Conservation (phyloP, 2,329 filamentous ascomycete species). For the Aspergillus proliferans region DNA sequence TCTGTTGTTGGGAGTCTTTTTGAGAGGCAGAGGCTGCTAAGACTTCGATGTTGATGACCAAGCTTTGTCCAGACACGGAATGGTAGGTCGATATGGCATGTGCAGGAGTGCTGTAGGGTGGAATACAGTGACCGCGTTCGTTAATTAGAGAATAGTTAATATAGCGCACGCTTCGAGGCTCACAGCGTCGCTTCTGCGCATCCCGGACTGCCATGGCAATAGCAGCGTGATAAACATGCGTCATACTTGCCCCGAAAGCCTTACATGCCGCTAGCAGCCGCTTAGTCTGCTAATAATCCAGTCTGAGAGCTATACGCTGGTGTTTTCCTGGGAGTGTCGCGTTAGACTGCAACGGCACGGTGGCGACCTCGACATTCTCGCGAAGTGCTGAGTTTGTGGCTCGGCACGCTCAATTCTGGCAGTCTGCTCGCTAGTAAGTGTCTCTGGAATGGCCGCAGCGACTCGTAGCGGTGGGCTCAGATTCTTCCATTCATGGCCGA, state of each 20-base stretch:
- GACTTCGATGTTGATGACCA: slow-evolving; percentile 15
- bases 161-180: slow-evolving; percentile 15
- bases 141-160: slow-evolving; percentile 20
- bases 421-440: slow-evolving; percentile 6
- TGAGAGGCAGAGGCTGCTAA: background rate
- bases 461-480: slow-evolving; percentile 18
- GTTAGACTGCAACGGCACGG: slow-evolving; percentile 10
- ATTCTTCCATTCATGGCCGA: slow-evolving; percentile 14
- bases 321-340: slow-evolving; percentile 12
- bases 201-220: slow-evolving; percentile 15
- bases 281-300: slow-evolving; percentile 8
- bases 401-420: slow-evolving; percentile 4
- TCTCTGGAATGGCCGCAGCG: slow-evolving; percentile 12
- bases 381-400: slow-evolving; percentile 9
- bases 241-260: slow-evolving; percentile 10
- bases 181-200: slow-evolving; percentile 5
- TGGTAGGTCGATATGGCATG: slow-evolving; percentile 19
- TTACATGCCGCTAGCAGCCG: slow-evolving; percentile 11
- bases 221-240: slow-evolving; percentile 20
- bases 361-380: slow-evolving; percentile 12
- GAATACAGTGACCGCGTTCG: slow-evolving; percentile 15
- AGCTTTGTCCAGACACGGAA: slow-evolving; percentile 16
- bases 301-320: slow-evolving; percentile 13
- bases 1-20: background rate
- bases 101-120: slow-evolving; percentile 10